phyloP scores from a whole-genome alignment of 2,329 filamentous ascomycete species.

The Macrophomina pseudophaseolina region DNA sequence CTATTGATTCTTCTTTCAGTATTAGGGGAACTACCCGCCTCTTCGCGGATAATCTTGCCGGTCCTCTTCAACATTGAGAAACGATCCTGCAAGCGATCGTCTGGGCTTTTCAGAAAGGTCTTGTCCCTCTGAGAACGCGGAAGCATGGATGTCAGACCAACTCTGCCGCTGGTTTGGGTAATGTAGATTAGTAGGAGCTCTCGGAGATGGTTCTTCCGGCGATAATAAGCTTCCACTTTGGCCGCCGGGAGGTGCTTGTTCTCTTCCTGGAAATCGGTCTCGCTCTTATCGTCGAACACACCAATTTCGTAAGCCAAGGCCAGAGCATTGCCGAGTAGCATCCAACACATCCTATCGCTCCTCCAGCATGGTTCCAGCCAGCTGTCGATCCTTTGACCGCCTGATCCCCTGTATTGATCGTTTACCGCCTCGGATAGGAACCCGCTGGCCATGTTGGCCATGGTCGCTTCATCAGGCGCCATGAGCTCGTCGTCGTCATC shows the following conservation, averaged over 20 bases:
- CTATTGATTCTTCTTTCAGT: constrained; percentile 28
- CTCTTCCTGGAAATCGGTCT: constrained; percentile 59
- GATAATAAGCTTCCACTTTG: constrained; percentile 76
- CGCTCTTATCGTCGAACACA: constrained; percentile 89
- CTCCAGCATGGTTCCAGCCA: constrained; percentile 97
- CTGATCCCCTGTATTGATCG: constrained; percentile 60
- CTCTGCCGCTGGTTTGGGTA: constrained; percentile 87
- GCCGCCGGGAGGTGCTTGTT: constrained; percentile 44
- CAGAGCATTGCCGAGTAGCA: constrained; percentile 90
- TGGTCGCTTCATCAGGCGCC: constrained; percentile 62
- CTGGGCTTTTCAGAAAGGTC: constrained; percentile 36
- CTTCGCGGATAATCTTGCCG: constrained; percentile 19
- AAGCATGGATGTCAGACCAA: constrained; percentile 94
- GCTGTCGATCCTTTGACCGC: constrained; percentile 85
- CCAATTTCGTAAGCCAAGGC: constrained; percentile 91
- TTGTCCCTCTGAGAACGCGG: constrained; percentile 54
- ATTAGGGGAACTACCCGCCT: constrained; percentile 21
- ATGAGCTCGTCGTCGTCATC: constrained; percentile 69
- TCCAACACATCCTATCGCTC: constrained; percentile 93
- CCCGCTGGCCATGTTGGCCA: constrained; percentile 31
- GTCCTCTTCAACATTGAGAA: constrained; percentile 31
- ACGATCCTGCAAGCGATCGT: constrained; percentile 44
- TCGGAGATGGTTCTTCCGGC: constrained; percentile 80
- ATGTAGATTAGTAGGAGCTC: constrained; percentile 88
- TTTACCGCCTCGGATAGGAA: constrained; percentile 3